Base-by-base conservation (phyloP, 768 basidiomycete species). In the Tulasnella sp. region DNA sequence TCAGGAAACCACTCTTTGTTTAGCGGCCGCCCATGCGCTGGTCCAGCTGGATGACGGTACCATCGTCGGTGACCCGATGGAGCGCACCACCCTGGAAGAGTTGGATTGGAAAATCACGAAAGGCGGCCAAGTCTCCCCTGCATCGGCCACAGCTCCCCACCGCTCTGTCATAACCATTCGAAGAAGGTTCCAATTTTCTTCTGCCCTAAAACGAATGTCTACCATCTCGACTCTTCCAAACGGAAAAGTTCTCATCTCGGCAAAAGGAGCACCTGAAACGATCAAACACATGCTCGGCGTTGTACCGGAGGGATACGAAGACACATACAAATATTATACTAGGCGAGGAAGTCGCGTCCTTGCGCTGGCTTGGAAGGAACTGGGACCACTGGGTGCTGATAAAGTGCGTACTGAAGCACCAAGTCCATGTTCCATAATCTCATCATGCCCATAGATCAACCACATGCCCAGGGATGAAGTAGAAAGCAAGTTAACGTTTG, bases 51-150 rank as follows among this genome's bases (percentile, higher is more conserved):
- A 99, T 83, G 97, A 99, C 83, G 97, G 96, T 12, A 93, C 93
- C 0, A 88, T 97, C 50, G 97, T 99, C 64, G 98, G 98, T 4
- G 98, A 99, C 85, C 98, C 98, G 0, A 99, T 99, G 98, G 98
- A 99, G 86, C 96, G 97, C 87, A 97, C 95, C 0, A 97, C 98
- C 0, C 88, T 99, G 9, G 94, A 95, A 81, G 93, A 96, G 2
- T 89, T 99, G 41, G 92, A 95, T 74, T 99, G 98, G 97, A 92
- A 91, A 80, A 85, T 99, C 18, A 83, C 84, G 16, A 86, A 87
- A 76, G 94, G 93, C 44, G 95, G 97, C 83, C 85, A 88, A n/a
- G 87, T 97, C 81, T 86, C 91, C 1, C 92, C 96, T 8, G 86
- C 88, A 46, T 85, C 87, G 1, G 83, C 85, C 74, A 86, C 87